Conservation (phyloP, 352 stramenopile species). For the Phytophthora citricola region DNA sequence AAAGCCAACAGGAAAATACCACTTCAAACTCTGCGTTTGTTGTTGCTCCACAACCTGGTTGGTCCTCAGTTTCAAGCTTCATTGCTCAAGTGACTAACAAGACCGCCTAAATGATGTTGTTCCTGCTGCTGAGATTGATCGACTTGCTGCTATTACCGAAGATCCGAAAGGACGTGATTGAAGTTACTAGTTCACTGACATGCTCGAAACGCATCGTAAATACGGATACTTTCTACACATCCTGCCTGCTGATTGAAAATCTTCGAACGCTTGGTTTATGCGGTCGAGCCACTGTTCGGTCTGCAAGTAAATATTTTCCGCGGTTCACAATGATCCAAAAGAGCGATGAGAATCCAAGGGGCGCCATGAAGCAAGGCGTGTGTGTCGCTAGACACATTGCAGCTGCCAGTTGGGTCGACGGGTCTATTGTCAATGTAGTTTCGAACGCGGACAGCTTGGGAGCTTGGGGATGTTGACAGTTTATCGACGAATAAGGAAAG, state of each 20-base stretch:
- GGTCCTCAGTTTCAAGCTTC: slow-evolving; percentile 31
- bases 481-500: slow-evolving; percentile 16
- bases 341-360: slow-evolving; percentile 4
- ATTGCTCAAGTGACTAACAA: slow-evolving; percentile 25
- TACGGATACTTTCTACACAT: slow-evolving; percentile 45
- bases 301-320: slow-evolving; percentile 29
- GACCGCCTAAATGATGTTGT: slow-evolving; percentile 28
- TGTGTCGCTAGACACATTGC: slow-evolving; percentile 24
- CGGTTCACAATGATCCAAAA: slow-evolving; percentile 14
- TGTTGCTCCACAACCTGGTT: slow-evolving; percentile 42
- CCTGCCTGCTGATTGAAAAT: slow-evolving; percentile 27
- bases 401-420: slow-evolving; percentile 36
- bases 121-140: not conserved
- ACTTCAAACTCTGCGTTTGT: slow-evolving; percentile 42
- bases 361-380: slow-evolving; percentile 18
- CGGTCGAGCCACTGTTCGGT: slow-evolving; percentile 22
- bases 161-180: slow-evolving; percentile 30
- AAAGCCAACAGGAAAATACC: slow-evolving; percentile 41
- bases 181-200: slow-evolving; percentile 26
- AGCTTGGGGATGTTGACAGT: slow-evolving; percentile 16
- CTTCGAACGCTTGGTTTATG: slow-evolving; percentile 31
- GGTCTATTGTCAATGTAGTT: slow-evolving; percentile 28
- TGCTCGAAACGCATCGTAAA: not conserved
- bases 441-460: too few species aligned
- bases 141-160: slow-evolving; percentile 1